A percentile compares a stretch with the other conserved stretches of the same genome.
Conservation (phyloP, 768 basidiomycete species). For the Leucosporidium scottii region DNA sequence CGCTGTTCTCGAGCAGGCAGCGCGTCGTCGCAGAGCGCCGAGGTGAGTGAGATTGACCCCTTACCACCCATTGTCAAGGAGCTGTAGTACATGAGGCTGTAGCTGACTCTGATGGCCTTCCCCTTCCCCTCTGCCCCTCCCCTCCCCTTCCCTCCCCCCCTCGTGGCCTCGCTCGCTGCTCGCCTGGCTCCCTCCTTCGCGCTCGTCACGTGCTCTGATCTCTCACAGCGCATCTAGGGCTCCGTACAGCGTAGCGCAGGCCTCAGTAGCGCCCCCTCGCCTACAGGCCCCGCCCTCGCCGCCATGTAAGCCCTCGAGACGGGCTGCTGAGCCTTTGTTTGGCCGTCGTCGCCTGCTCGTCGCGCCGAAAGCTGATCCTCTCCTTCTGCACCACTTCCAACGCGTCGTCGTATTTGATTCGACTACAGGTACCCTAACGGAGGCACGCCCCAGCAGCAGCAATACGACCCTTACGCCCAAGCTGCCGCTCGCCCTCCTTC, state of each 20-base stretch:
- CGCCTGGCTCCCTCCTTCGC: background rate
- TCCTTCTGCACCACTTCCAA: too few species aligned
- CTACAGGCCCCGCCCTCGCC: background rate
- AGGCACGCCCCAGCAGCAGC: background rate
- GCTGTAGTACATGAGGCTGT: background rate
- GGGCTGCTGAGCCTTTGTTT: background rate
- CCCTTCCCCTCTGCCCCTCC: constrained; percentile 1
- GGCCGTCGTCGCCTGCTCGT: background rate
- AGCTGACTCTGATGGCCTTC: background rate
- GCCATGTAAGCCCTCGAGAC: background rate
- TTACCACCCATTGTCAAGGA: too few species aligned
- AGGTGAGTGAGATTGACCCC: too few species aligned
- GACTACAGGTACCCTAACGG: background rate
- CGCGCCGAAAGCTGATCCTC: background rate
- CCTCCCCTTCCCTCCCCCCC: background rate
- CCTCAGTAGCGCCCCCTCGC: background rate
- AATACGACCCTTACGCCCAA: background rate
- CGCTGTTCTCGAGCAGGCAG: too few species aligned
- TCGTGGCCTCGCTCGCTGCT: background rate
- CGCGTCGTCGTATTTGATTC: too few species aligned
- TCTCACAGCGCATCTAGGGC: background rate
- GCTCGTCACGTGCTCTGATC: background rate
- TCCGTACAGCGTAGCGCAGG: background rate
- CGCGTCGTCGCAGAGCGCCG: too few species aligned
- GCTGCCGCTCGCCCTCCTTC: too few species aligned